Conservation (phyloP, 2,329 filamentous ascomycete species). For the Nemania abortiva region DNA sequence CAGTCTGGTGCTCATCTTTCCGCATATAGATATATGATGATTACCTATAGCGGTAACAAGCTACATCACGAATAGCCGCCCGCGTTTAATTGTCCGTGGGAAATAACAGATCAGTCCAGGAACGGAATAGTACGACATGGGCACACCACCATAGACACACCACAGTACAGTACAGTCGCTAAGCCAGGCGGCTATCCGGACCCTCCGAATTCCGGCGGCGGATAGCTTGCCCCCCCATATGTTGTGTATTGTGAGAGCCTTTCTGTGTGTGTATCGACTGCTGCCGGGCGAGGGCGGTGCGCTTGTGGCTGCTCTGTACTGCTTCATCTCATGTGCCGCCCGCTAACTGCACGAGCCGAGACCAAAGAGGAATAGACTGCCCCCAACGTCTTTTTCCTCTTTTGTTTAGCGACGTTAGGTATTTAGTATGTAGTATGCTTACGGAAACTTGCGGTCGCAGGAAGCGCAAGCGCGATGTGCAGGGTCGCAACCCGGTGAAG, state of each 20-base stretch:
- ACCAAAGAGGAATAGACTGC: not conserved
- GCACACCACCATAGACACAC: not conserved
- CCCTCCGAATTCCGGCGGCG: constrained; percentile 24
- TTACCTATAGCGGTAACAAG: too few relatives aligned
- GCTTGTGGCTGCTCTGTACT: constrained; percentile 31
- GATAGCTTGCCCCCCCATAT: not conserved
- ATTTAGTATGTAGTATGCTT: too few relatives aligned
- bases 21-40: constrained; percentile 12
- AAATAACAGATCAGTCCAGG: not conserved
- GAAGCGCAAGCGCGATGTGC: constrained; percentile 46
- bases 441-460: too few relatives aligned
- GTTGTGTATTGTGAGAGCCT: not conserved
- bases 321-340: constrained; percentile 41
- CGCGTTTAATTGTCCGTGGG: constrained; percentile 33
- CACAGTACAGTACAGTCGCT: not conserved
- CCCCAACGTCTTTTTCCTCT: constrained; percentile 21
- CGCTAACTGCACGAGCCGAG: constrained; percentile 38
- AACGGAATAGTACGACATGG: constrained; percentile 8
- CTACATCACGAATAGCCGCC: constrained; percentile 25
- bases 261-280: not conserved
- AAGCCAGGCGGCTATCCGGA: constrained; percentile 39
- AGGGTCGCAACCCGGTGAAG: constrained; percentile 35
- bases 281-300: constrained; percentile 26
- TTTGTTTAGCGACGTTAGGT: not conserved
- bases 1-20: constrained; percentile 25